phyloP scores from a whole-genome alignment of 2,329 filamentous ascomycete genomes.

The Erysiphe pulchra region DNA sequence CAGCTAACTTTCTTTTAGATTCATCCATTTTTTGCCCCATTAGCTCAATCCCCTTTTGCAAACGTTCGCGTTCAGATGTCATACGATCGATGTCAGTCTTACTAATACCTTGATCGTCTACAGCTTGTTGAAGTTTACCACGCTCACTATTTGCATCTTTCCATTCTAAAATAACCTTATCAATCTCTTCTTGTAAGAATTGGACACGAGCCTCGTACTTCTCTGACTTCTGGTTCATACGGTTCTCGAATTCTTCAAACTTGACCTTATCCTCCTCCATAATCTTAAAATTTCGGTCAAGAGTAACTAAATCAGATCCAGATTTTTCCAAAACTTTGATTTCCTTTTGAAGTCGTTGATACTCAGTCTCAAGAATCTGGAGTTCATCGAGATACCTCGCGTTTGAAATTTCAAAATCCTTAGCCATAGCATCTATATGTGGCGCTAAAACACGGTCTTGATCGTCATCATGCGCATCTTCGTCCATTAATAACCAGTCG shows the following conservation, averaged over 20 bases:
- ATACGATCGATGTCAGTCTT: constrained; percentile 98
- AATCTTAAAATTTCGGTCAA: constrained; percentile 78
- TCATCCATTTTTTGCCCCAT: constrained; percentile 59
- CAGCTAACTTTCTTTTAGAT: constrained; percentile 53
- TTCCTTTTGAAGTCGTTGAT: constrained; percentile 54
- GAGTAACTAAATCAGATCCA: constrained; percentile 54
- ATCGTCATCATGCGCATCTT: constrained; percentile 67
- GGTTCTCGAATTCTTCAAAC: constrained; percentile 81
- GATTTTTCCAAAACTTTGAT: constrained; percentile 77
- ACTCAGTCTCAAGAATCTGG: constrained; percentile 64
- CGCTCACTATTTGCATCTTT: constrained; percentile 64
- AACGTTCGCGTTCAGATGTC: constrained; percentile 78
- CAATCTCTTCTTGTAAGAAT: constrained; percentile 65
- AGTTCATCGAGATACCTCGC: constrained; percentile 66
- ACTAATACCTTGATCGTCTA: constrained; percentile 83
- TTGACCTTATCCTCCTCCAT: constrained; percentile 86
- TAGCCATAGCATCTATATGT: constrained; percentile 69
- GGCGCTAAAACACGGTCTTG: constrained; percentile 54
- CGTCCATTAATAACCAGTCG: constrained; percentile 82
- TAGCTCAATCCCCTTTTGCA: constrained; percentile 70
- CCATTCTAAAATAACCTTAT: constrained; percentile 50
- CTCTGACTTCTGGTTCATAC: constrained; percentile 60
- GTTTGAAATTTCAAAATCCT: constrained; percentile 65
- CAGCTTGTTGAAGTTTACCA: constrained; percentile 50
- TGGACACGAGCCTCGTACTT: constrained; percentile 66